Base-by-base conservation (phyloP, 495 filamentous ascomycete species). In the Aspergillus funiculosus region DNA sequence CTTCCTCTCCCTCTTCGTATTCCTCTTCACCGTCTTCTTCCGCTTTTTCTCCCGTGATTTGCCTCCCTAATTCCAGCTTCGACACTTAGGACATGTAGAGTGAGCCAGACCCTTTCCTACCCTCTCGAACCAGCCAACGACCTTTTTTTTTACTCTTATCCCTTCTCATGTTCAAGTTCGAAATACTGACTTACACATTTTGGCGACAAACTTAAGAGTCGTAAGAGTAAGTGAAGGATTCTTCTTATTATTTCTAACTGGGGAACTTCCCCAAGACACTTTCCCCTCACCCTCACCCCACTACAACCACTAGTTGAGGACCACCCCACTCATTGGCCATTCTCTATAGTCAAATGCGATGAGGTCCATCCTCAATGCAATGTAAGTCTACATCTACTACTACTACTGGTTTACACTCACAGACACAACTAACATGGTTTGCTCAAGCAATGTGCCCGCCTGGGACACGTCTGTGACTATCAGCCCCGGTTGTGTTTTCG, bases 401-500 rank as follows among this genome's bases (percentile, higher is more conserved):
- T 17, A 31, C 6, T n/a, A 14, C 31, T 22, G 6, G n/a, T 6
- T 5, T 30, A 35, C 13, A 18, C 19, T n/a, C 22, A 13, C 28
- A 1, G 10, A 20, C n/a, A 13, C 18, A 2, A 28, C 35, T 54
- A 39, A 58, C 44, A 42, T 22, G 36, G 19, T 2, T 5, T 52
- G 35, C 25, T 41, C 7, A 46, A 77, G 75, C 76, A 78, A 71
- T 80, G 77, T 56, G 62, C 68, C 25, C 67, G 77, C 35, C 63
- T 80, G 9, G 72, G 74, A 15, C 76, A 80, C 58, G 57, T 61
- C 24, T 80, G 77, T 50, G 76, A 80, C 50, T 80, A 80, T 45
- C 75, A 68, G 42, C 75, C 77, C 6, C 67, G 75, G 18, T 56
- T 79, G 9, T 66, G 72, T 17, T 80, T 78, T 51, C 68, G 70